These are phyloP conservation scores for Chaetomium cochliodes DNA, from an alignment of 495 filamentous ascomycete species.

Conservation along the genomic window DNA sequence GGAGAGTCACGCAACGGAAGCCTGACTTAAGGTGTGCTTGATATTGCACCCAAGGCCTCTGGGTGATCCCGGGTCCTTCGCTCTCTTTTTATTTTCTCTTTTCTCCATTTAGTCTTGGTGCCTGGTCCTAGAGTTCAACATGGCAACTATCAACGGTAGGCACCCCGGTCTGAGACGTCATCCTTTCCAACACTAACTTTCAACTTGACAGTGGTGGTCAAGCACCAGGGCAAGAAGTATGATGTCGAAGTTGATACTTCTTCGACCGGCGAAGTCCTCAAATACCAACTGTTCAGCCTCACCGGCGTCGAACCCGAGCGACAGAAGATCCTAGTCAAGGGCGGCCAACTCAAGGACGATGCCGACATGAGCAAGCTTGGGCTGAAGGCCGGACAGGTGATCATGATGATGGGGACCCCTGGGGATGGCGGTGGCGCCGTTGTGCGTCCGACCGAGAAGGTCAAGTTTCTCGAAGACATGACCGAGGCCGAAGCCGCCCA, in stretches of 20 bases:
- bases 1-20: constrained; percentile 20
- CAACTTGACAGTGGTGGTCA: constrained; percentile 70
- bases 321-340: constrained; percentile 93
- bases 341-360: constrained; percentile 93
- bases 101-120: not conserved
- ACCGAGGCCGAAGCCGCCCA: constrained; percentile 88
- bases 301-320: constrained; percentile 95
- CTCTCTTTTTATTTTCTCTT: not conserved
- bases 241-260: constrained; percentile 86
- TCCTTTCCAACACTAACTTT: constrained; percentile 20
- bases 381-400: constrained; percentile 78
- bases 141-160: constrained; percentile 36
- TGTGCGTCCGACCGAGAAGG: constrained; percentile 71
- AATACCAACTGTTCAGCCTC: constrained; percentile 89
- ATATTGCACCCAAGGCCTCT: not conserved
- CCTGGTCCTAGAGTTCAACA: constrained; percentile 12
- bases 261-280: constrained; percentile 86
- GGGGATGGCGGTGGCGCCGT: constrained; percentile 60
- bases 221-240: constrained; percentile 91
- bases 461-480: constrained; percentile 96
- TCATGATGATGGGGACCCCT: constrained; percentile 98
- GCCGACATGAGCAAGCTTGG: constrained; percentile 77
- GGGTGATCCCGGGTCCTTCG: not conserved
- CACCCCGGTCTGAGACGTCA: not conserved
- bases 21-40: constrained; percentile 13